Evolutionary conservation across 2,329 filamentous ascomycete genomes (phyloP), one percentile per base, ranked within the genome.

Genomic region (Aotearoamyces nothofagi): DNA sequence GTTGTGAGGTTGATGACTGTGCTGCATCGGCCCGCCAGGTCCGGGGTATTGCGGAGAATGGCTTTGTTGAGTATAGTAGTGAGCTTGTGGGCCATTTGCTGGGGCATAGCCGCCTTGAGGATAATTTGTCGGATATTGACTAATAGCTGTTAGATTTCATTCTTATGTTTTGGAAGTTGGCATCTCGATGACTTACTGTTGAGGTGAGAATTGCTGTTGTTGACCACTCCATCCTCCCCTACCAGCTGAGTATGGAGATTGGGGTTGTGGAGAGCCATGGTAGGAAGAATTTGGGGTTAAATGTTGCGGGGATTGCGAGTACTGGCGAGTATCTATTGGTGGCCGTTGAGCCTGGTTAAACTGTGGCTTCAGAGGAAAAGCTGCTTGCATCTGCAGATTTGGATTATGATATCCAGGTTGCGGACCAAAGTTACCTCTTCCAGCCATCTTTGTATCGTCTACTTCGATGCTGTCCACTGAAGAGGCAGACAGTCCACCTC

Each of bases 41-140:
- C 28, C 22, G 9, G 71, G 61, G 38, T 71, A 72, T 5, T 61
- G 57, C 9, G 68, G 64, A 10, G 48, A 48, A 27, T 46, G 45
- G 19, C 38, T 32, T 31, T 57, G 51, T 35, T 56, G 63, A 10
- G 55, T 47, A 41, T 69, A 65, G 42, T 66, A 72, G 24, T 67
- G 61, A 16, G 56, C 59, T 35, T 69, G 62, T 4, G 68, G 61
- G 5, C 57, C 64, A 33, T 54, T 61, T 24, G 64, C 58, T 12
- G 64, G 57, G 9, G 61, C 54, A 41, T 68, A 69, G 32, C 55
- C 64, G 23, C 57, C 56, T 35, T 70, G 65, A 23, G 66, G 56
- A 44, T 77, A 75, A 15, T 66, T 63, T 16, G 72, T 62, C 12
- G 66, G 61, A 24, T 74, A 76, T 51, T 75, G 75, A 16, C 69